Evolutionary conservation across 768 basidiomycete species (phyloP), one percentile per base, ranked within the genome.

Genomic region (Psilocybe cyanescens): DNA sequence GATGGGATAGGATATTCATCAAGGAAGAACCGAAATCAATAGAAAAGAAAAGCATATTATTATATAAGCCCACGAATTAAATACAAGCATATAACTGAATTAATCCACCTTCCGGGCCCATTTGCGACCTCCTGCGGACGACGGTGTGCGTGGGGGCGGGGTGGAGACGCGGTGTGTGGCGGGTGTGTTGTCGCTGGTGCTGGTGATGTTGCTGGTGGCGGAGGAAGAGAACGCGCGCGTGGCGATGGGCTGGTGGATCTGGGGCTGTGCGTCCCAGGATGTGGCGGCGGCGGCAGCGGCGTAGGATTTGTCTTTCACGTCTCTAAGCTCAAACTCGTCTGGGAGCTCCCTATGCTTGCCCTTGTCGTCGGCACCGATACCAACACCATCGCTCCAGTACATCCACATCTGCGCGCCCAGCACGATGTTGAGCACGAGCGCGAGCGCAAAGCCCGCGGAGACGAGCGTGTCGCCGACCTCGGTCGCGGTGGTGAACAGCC

Each of bases 401-500:
- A 84, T 74, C 81, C 88, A 90, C 82, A 98, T 81, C 78, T 98
- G 95, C 9, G 75, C 77, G 2, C 92, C 95, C 11, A 99, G 76
- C n/a, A 97, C 80, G 59, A 87, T 63, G 74, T 99, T 99, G 8
- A 99, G 80, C 5, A 87, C 48, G 0, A 97, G 86, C 1, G 94
- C 94, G 19, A 95, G 82, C 0, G 83, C 86, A 74, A 95, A 99
- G 29, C 95, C 92, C 28, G 92, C 90, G 17, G 86, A 78, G 65
- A 99, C 85, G 65, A 97, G 80, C 7, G 72, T 66, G 74, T 99
- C 97, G 54, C 88, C 86, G 59, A 97, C 89, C 73, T 99, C 97
- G 33, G 90, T 90, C 8, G 88, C 83, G 11, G 95, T 98, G 6
- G 97, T 99, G 81, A 95, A 99, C 14, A 99, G 79, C 48, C 97